A percentile compares a stretch with the other conserved stretches of the same genome.
Conservation (phyloP, 225 moss, liverwort and hornwort species). For the Polytrichum formosum region DNA sequence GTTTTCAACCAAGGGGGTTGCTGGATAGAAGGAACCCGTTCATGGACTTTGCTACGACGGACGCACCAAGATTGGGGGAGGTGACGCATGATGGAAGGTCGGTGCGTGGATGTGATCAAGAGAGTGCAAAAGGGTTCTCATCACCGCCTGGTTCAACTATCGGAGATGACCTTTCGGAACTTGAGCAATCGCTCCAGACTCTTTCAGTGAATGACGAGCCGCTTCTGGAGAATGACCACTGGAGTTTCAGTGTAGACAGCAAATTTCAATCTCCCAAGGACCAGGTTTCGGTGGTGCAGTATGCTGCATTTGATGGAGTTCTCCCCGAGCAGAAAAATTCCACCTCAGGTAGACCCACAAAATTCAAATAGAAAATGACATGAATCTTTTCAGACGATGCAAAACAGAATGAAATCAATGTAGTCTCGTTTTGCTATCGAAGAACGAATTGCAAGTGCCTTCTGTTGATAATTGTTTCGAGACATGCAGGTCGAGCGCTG, state of each 20-base stretch:
- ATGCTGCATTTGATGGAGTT: background rate
- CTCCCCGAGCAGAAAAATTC: background rate
- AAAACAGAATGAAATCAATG: no score
- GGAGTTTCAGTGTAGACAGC: slow-evolving; percentile 29
- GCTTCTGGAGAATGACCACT: slow-evolving; percentile 16
- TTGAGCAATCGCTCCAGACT: slow-evolving; percentile 23
- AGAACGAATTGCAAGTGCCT: background rate
- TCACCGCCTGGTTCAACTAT: slow-evolving; percentile 37
- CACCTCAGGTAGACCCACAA: background rate
- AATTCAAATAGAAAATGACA: background rate
- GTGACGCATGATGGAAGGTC: slow-evolving; percentile 26
- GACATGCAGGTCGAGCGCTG: background rate
- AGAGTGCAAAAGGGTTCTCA: slow-evolving; percentile 26
- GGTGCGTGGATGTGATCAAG: slow-evolving; percentile 25
- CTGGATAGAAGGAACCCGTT: slow-evolving; percentile 3
- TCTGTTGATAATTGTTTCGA: background rate
- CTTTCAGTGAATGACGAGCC: slow-evolving; percentile 29
- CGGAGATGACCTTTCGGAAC: slow-evolving; percentile 32
- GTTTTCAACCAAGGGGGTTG: background rate
- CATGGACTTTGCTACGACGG: slow-evolving; percentile 3
- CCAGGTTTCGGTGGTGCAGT: slow-evolving; percentile 2
- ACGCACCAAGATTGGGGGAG: slow-evolving; percentile 26
- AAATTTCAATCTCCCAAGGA: slow-evolving; percentile 4
- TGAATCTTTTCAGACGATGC: background rate
- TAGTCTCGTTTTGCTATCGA: slow-evolving; percentile 1